Evolutionary conservation across 495 filamentous ascomycete genomes (phyloP).

Genomic region (Podospora pseudocomata): DNA sequence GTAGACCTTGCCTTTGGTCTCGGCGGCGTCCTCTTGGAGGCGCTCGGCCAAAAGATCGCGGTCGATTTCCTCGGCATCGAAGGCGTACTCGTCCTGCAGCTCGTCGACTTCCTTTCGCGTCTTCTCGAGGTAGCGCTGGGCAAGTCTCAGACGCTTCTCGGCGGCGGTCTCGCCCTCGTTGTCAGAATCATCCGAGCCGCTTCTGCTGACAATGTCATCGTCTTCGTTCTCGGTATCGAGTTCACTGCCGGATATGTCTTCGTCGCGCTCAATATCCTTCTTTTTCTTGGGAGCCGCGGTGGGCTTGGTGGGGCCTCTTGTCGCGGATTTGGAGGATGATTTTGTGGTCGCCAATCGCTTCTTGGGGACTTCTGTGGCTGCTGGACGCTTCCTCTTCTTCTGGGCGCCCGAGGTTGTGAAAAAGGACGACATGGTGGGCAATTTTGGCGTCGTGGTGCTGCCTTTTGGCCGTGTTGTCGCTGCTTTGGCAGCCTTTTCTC

Average conservation of each 20-base stretch:
- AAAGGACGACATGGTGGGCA: constrained; percentile 70
- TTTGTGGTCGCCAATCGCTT: constrained; percentile 44
- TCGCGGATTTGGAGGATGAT: constrained; percentile 39
- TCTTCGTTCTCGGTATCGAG: constrained; percentile 47
- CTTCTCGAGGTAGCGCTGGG: constrained; percentile 90
- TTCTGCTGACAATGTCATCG: constrained; percentile 36
- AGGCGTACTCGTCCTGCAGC: constrained; percentile 54
- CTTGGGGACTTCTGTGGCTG: constrained; percentile 41
- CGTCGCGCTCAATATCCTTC: constrained; percentile 58
- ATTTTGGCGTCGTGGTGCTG: constrained; percentile 19
- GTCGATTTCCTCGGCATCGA: constrained; percentile 92
- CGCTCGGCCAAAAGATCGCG: constrained; percentile 84
- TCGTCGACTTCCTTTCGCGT: constrained; percentile 68
- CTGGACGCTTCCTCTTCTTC: constrained; percentile 71
- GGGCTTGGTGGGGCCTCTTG: constrained; percentile 38
- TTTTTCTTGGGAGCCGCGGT: constrained; percentile 51
- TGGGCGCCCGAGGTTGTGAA: constrained; percentile 74
- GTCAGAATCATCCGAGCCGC: constrained; percentile 51
- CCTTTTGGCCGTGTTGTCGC: constrained; percentile 12
- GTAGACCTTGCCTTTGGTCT: constrained; percentile 87
- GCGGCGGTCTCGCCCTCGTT: constrained; percentile 74
- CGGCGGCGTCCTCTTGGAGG: constrained; percentile 87
- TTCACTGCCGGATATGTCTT: constrained; percentile 87
- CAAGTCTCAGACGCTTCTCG: constrained; percentile 80
- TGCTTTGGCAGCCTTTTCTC: constrained; percentile 13